Evolutionary conservation across 345 rosid genomes (phyloP).

Genomic region (Laguncularia racemosa): DNA sequence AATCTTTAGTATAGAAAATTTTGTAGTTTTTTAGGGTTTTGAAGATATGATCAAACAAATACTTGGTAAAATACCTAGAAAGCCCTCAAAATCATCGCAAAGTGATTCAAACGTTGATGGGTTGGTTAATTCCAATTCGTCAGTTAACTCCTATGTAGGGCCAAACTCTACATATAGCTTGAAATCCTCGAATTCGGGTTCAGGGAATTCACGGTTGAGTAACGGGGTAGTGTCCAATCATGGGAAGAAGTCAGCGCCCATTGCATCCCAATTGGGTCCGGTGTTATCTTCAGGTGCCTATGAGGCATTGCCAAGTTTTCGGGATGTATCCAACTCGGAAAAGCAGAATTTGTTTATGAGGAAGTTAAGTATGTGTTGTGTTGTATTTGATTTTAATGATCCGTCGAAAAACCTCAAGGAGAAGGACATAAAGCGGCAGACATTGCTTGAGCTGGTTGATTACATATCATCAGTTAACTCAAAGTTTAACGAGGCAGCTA

Average conservation of each 20-base stretch:
- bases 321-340: constrained; percentile 15
- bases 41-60: constrained; percentile 4
- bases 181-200: constrained; percentile 3
- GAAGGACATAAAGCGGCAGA: constrained; percentile 35
- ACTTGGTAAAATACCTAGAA: constrained; percentile 3
- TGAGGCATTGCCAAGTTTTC: constrained; percentile 8
- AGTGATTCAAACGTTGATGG: constrained; percentile 4
- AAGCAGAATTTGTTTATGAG: constrained; percentile 26
- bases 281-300: not conserved
- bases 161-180: not conserved
- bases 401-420: constrained; percentile 29
- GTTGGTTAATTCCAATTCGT: constrained; percentile 1
- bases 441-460: constrained; percentile 33
- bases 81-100: constrained; percentile 5
- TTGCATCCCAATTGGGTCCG: not conserved
- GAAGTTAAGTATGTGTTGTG: constrained; percentile 31
- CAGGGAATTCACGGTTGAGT: not conserved
- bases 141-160: constrained; percentile 2
- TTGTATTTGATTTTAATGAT: constrained; percentile 30
- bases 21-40: not conserved
- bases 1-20: not conserved
- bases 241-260: constrained; percentile 1
- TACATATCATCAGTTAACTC: constrained; percentile 19
- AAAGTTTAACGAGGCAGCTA: constrained; percentile 14
- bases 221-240: constrained; percentile 6